Evolutionary conservation across 2,329 filamentous ascomycete species (phyloP).

Genomic region (Emydomyces testavorans): DNA sequence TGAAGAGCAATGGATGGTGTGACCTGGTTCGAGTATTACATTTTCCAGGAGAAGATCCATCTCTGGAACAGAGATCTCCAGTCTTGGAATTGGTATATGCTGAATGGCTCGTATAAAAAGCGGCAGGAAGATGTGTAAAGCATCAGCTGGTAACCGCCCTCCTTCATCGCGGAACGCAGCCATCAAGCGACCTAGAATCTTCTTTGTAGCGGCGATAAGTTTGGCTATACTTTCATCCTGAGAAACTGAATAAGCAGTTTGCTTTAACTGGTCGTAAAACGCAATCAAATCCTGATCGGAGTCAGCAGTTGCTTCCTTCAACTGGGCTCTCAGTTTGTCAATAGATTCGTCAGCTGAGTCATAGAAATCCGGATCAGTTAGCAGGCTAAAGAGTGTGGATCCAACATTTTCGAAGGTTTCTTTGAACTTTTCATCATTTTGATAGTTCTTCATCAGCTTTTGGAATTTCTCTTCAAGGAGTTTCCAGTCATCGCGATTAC

Average conservation of each 20-base stretch:
- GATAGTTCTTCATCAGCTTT: conserved; percentile 49
- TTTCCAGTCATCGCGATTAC: conserved; percentile 63
- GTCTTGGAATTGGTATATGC: conserved; percentile 75
- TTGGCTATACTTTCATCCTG: conserved; percentile 61
- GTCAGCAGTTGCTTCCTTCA: conserved; percentile 48
- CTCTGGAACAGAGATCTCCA: conserved; percentile 76
- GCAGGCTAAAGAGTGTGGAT: conserved; percentile 62
- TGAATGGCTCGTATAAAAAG: conserved; percentile 65
- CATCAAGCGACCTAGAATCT: conserved; percentile 58
- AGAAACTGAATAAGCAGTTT: conserved; percentile 56
- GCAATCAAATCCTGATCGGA: conserved; percentile 59
- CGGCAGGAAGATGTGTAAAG: conserved; percentile 69
- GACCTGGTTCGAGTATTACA: conserved; percentile 76
- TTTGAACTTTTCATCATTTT: conserved; percentile 69
- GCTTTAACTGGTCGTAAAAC: conserved; percentile 56
- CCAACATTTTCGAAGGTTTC: conserved; percentile 61
- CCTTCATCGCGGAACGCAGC: conserved; percentile 54
- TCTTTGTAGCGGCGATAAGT: conserved; percentile 54
- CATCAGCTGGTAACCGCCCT: conserved; percentile 60
- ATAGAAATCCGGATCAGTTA: conserved; percentile 79
- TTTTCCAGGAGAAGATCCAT: conserved; percentile 83
- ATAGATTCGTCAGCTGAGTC: conserved; percentile 60
- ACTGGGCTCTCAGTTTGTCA: conserved; percentile 46
- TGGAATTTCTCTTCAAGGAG: conserved; percentile 57
- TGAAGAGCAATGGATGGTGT: conserved; percentile 70